These are phyloP conservation scores for Reutealis trisperma DNA, from an alignment of 345 rosid species.

Conservation along the genomic window DNA sequence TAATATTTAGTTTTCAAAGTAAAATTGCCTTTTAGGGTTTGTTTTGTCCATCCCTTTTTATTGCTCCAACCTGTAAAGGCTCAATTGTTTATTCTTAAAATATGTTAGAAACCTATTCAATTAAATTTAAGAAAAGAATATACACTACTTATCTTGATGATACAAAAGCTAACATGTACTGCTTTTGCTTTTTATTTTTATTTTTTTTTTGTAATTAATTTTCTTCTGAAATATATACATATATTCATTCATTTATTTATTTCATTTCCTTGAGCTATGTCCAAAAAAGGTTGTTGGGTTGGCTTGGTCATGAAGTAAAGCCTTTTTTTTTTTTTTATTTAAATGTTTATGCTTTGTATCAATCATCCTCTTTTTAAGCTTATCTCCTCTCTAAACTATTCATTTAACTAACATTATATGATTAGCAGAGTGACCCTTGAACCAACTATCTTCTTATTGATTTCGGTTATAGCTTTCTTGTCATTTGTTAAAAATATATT, in stretches of 20 bases:
- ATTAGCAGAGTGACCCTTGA: constrained; percentile 29
- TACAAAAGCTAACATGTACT: constrained; percentile 2
- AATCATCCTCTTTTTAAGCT: constrained; percentile 24
- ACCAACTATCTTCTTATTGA: constrained; percentile 8
- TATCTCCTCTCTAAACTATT: constrained; percentile 3
- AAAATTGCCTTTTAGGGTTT: no score
- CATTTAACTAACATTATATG: constrained; percentile 14
- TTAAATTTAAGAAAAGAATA: not conserved
- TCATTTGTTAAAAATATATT: not conserved
- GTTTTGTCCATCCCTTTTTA: no score
- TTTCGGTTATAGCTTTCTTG: not conserved
- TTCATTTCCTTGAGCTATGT: not conserved
- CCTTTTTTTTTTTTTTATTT: constrained; percentile 6
- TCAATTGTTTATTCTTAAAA: not conserved
- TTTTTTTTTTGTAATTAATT: not conserved
- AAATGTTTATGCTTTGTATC: constrained; percentile 1
- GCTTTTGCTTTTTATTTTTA: not conserved
- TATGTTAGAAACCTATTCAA: not conserved
- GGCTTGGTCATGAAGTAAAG: constrained; percentile 42
- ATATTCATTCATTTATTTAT: no score
- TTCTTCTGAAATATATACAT: not conserved
- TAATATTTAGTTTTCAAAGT: no score
- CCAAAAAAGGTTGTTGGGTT: constrained; percentile 34
- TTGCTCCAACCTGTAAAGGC: constrained; percentile 17
- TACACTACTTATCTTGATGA: not conserved